Evolutionary conservation across 1,284 basidiomycete genomes (phyloP).

Genomic region (Tilletiaria anomala): DNA sequence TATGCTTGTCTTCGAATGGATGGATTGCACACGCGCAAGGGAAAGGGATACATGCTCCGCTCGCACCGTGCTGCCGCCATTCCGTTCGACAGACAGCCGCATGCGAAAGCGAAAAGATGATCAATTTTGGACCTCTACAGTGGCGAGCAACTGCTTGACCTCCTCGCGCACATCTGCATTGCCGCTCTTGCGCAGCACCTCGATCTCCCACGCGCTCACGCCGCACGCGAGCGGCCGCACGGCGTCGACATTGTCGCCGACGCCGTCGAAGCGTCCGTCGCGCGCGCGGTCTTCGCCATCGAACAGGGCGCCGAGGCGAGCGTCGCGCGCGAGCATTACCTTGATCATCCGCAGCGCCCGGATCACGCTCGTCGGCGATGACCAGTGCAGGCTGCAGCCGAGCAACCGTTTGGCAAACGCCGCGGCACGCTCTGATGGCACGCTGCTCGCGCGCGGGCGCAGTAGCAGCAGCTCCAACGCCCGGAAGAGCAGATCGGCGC

Average conservation of each 20-base stretch:
- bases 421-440: conserved; percentile 62
- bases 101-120: no score
- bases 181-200: conserved; percentile 1
- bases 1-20: no score
- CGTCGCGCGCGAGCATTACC: conserved; percentile 58
- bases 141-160: no score
- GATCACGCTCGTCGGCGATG: conserved; percentile 52
- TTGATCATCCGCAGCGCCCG: conserved; percentile 60
- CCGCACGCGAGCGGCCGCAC: conserved; percentile 2
- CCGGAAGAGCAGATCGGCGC: conserved; percentile 62
- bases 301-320: conserved; percentile 66
- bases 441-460: conserved; percentile 44
- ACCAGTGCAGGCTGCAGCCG: conserved; percentile 62
- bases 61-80: no score
- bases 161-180: conserved; percentile 5
- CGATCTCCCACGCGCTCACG: conserved; percentile 4
- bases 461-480: conserved; percentile 66
- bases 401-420: conserved; percentile 84
- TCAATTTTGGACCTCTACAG: no score
- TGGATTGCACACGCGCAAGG: no score
- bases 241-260: not conserved
- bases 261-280: conserved; percentile 46
- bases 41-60: no score
- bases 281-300: conserved; percentile 68
- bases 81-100: no score